phyloP scores from a whole-genome alignment of 495 filamentous ascomycete species.

The Hyphodiscus hymeniophilus region DNA sequence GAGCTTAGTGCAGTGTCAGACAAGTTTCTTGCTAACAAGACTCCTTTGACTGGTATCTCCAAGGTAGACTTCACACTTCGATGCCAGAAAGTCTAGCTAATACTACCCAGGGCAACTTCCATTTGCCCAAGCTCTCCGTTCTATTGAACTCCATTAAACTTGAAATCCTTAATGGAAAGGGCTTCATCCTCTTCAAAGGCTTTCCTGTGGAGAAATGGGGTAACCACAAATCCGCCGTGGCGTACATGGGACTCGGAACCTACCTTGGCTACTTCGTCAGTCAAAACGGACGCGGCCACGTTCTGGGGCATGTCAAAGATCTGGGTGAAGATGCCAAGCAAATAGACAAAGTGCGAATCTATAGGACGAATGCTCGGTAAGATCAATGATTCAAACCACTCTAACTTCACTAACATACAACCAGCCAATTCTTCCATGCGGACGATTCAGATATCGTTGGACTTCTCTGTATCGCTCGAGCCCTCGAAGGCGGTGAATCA shows the following conservation, averaged over 20 bases:
- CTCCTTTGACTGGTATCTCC: conserved; percentile 65
- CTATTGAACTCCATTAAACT: conserved; percentile 51
- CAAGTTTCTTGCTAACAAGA: conserved; percentile 51
- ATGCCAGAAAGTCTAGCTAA: not conserved
- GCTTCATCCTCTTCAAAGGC: conserved; percentile 83
- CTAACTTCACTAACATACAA: too few species aligned
- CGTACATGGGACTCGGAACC: conserved; percentile 86
- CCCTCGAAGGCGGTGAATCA: conserved; percentile 75
- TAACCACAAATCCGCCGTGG: conserved; percentile 70
- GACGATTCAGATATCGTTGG: conserved; percentile 82
- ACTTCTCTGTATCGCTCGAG: conserved; percentile 71
- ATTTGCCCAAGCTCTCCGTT: conserved; percentile 50
- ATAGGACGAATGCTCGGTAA: conserved; percentile 77
- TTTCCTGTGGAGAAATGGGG: conserved; percentile 72
- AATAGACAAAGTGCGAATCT: conserved; percentile 80
- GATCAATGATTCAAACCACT: conserved; percentile 17
- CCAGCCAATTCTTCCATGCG: conserved; percentile 67
- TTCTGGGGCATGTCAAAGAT: conserved; percentile 87
- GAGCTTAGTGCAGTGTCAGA: conserved; percentile 65
- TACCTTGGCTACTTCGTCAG: conserved; percentile 79
- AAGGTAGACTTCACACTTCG: conserved; percentile 34
- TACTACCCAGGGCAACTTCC: conserved; percentile 47
- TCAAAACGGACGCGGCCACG: conserved; percentile 82
- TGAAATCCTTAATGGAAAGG: conserved; percentile 75
- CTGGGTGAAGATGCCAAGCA: conserved; percentile 72